phyloP scores from a whole-genome alignment of 305 asterid species.

The Fraxinus sp. region DNA sequence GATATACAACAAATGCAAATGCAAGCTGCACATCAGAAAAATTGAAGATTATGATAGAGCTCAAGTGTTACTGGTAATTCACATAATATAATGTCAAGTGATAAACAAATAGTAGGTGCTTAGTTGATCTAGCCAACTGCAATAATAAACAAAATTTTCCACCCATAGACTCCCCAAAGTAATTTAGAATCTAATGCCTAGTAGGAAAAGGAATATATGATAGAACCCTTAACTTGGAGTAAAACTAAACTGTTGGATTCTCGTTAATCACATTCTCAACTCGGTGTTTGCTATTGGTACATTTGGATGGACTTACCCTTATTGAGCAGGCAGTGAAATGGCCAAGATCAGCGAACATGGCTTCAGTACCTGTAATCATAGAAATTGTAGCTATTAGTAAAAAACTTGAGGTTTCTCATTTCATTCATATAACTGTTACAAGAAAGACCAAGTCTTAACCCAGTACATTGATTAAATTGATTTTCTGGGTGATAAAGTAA shows the following conservation, averaged over 20 bases:
- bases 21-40: conserved; percentile 64
- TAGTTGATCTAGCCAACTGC: not conserved
- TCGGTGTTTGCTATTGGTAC: conserved; percentile 14
- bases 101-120: not conserved
- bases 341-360: conserved; percentile 69
- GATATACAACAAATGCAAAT: conserved; percentile 70
- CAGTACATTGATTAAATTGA: not conserved
- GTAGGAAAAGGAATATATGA: not conserved
- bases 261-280: not conserved
- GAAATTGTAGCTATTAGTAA: not conserved
- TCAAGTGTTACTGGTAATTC: not conserved
- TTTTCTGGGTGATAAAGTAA: not conserved
- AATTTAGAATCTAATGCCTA: not conserved
- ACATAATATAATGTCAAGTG: not conserved
- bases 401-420: not conserved
- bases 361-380: conserved; percentile 44
- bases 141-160: not conserved
- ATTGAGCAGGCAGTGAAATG: conserved; percentile 55
- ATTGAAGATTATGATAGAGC: conserved; percentile 19
- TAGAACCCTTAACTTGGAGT: not conserved
- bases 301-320: conserved; percentile 36
- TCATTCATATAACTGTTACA: not conserved
- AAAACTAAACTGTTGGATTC: not conserved
- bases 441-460: not conserved
- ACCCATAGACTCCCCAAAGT: not conserved